phyloP scores from a whole-genome alignment of 306 rosid genomes.

The Glycine soja region DNA sequence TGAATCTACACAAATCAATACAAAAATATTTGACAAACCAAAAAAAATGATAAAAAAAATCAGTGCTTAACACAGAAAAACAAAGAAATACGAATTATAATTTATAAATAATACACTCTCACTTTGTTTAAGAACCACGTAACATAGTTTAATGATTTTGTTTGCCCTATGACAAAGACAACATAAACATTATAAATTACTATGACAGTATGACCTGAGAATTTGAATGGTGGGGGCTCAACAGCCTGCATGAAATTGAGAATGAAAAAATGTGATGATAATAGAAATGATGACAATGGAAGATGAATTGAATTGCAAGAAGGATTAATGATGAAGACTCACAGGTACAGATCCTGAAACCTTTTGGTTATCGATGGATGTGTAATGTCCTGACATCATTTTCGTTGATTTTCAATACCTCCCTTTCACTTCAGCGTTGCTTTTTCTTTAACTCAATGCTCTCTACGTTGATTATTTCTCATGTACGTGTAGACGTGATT shows the following conservation, averaged over 20 bases:
- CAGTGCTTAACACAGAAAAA: background rate
- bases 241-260: conserved; percentile 59
- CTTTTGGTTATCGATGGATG: conserved; percentile 66
- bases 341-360: conserved; percentile 88
- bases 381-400: conserved; percentile 85
- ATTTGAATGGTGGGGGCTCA: conserved; percentile 72
- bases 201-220: conserved; percentile 53
- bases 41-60: background rate
- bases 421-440: background rate
- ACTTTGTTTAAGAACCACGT: no score
- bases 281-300: background rate
- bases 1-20: conserved; percentile 55
- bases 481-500: background rate
- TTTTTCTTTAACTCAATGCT: background rate
- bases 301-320: background rate
- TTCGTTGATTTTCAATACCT: background rate
- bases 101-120: background rate
- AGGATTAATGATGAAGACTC: conserved; percentile 28
- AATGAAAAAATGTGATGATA: conserved; percentile 8
- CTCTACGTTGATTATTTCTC: background rate
- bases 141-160: background rate
- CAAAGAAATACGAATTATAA: background rate
- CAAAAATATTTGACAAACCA: background rate
- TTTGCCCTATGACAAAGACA: background rate
- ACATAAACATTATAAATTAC: background rate